Base-by-base conservation (phyloP, 2,329 filamentous ascomycete species). In the Herpotrichia juniperi region DNA sequence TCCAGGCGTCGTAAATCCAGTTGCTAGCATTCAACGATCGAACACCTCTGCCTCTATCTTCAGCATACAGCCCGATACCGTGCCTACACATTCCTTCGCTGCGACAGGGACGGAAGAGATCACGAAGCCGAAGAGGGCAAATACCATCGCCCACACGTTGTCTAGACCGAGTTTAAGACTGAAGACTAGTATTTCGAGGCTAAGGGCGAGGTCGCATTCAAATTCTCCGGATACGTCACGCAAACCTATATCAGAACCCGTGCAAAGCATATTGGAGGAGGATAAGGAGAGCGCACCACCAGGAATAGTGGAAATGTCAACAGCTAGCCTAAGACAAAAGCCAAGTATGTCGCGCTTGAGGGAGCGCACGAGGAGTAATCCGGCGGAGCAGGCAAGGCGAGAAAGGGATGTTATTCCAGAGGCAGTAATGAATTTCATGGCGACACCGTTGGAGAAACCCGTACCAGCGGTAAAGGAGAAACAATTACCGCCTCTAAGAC, bases 81-180 rank as follows among this genome's bases (percentile, higher is more conserved):
- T 60, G 10, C 66, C 67, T 2, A 66, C 64, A 11, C 64, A 70
- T 42, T 64, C 59, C 0, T 65, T 61, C 42, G 59, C 58, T 16
- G 62, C 63, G 9, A 57, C 42, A 39, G 65, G 60, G 4, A 62
- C 25, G 4, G 31, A 25, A 11, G 31, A 58, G n/a, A 54, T 51
- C 11, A 63, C 68, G 46, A 43, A 64, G 8, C 66, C 66, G 4
- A 62, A 57, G 22, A 57, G 67, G 53, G 66, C 68, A 30, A 63
- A 66, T 19, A 65, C 62, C 19, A 59, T 73, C 19, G 59, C 59
- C 6, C 51, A 50, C 10, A 58, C 60, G 4, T 50, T 70, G 19
- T 58, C 59, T 26, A 54, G 59, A 32, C 66, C 69, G 9, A 70
- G 63, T 26, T 39, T 71, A 5, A 58, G 61, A 3, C 45, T 71